Conservation (phyloP, 108 stramenopile species). For the Cyclostephanos invisitatus region DNA sequence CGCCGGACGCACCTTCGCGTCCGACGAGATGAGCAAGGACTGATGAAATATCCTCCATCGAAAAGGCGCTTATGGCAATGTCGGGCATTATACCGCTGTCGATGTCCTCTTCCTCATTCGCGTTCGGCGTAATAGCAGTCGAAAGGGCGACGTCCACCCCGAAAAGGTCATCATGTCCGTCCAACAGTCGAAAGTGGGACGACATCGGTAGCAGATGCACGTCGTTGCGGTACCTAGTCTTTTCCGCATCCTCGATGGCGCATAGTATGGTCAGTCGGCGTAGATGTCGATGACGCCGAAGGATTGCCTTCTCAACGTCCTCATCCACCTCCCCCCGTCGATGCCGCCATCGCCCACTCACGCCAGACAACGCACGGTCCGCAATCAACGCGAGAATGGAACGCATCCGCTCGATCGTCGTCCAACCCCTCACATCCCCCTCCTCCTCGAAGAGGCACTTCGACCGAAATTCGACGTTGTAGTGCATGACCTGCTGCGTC, state of each 20-base stretch:
- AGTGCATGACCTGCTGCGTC: constrained; percentile 31
- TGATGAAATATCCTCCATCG: constrained; percentile 13
- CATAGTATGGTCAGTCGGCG: constrained; percentile 20
- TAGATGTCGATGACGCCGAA: neutral
- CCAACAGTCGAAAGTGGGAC: constrained; percentile 29
- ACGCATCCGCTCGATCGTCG: neutral
- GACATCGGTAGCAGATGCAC: constrained; percentile 35
- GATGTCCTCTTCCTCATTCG: neutral
- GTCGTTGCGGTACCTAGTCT: constrained; percentile 22
- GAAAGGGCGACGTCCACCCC: neutral
- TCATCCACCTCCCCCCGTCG: neutral
- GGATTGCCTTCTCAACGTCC: neutral
- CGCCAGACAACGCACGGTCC: too few species aligned
- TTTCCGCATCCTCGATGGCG: constrained; percentile 22
- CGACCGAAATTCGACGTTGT: constrained; percentile 25
- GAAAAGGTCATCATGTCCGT: neutral
- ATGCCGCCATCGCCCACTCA: too few species aligned
- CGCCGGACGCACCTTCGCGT: too few species aligned
- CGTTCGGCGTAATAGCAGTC: neutral
- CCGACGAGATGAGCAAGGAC: constrained; percentile 12
- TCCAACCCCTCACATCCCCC: neutral
- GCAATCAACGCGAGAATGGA: neutral
- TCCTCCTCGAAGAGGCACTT: constrained; percentile 16
- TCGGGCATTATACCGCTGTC: neutral
- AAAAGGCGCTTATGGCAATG: constrained; percentile 21